Evolutionary conservation across 2,329 filamentous ascomycete species (phyloP).

Genomic region (Trichoderma asperellum): DNA sequence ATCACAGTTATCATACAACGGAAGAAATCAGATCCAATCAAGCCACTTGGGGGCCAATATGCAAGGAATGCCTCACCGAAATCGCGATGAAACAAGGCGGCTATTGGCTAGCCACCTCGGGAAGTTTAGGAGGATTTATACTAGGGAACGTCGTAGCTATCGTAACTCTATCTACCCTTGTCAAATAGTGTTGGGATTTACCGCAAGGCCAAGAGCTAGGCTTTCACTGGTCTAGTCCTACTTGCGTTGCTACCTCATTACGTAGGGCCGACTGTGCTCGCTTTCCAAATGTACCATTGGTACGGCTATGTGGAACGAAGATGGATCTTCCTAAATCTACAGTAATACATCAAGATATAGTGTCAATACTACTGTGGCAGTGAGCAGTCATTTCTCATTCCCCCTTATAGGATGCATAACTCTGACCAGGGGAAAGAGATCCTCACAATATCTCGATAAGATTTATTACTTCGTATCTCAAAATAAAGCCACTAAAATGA

Average conservation of each 20-base stretch:
- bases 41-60: conserved; percentile 4
- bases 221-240: background rate
- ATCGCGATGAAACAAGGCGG: background rate
- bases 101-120: background rate
- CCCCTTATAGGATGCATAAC: background rate
- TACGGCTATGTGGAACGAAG: background rate
- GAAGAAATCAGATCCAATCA: background rate
- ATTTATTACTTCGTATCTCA: background rate
- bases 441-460: background rate
- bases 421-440: background rate
- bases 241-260: background rate
- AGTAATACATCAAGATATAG: background rate
- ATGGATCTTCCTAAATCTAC: background rate
- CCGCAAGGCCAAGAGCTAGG: background rate
- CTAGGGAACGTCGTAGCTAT: background rate
- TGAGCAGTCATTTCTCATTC: background rate
- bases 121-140: background rate
- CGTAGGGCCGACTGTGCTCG: background rate
- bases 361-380: background rate
- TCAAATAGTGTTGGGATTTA: background rate
- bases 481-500: background rate
- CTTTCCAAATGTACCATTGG: background rate
- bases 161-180: background rate
- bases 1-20: background rate
- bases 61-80: background rate